Percentiles rank a stretch among this genome's conserved stretches.
These are phyloP conservation scores for Candida jianshihensis DNA, from an alignment of 805 yeast species.

Conservation along the genomic window DNA sequence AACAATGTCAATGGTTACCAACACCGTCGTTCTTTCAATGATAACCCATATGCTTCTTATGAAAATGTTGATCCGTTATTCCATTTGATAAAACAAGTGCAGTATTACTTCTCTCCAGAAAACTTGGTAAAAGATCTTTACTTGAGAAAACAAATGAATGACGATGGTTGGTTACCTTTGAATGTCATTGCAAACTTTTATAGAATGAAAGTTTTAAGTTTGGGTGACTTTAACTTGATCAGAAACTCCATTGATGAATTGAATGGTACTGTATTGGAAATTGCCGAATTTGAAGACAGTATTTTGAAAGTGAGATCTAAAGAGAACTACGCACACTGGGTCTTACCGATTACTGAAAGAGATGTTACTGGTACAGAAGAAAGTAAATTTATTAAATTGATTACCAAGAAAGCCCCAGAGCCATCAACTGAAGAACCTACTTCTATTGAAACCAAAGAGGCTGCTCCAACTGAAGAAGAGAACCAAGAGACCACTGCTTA, in stretches of 20 bases:
- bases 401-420: slow-evolving; percentile 2
- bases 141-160: slow-evolving; percentile 75
- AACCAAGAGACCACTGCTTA: background rate
- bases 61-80: slow-evolving; percentile 17
- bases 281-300: slow-evolving; percentile 29
- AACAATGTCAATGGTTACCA: slow-evolving; percentile 1
- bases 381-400: slow-evolving; percentile 16
- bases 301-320: slow-evolving; percentile 57
- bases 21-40: slow-evolving; percentile 5
- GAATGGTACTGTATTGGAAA: slow-evolving; percentile 28
- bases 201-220: slow-evolving; percentile 63
- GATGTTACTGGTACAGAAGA: slow-evolving; percentile 40
- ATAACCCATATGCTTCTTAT: slow-evolving; percentile 1
- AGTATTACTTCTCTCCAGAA: slow-evolving; percentile 85
- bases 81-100: slow-evolving; percentile 49
- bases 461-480: slow-evolving; percentile 9
- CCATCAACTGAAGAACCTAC: background rate
- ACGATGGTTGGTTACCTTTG: slow-evolving; percentile 66
- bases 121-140: slow-evolving; percentile 81
- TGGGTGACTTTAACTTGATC: slow-evolving; percentile 46
- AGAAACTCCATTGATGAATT: slow-evolving; percentile 49
- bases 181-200: slow-evolving; percentile 59
- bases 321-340: slow-evolving; percentile 58
- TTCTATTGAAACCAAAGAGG: background rate
- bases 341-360: slow-evolving; percentile 49